A percentile compares a stretch with the other conserved stretches of the same genome.
Evolutionary conservation across 768 basidiomycete genomes (phyloP).

Genomic region (Pisolithus albus): DNA sequence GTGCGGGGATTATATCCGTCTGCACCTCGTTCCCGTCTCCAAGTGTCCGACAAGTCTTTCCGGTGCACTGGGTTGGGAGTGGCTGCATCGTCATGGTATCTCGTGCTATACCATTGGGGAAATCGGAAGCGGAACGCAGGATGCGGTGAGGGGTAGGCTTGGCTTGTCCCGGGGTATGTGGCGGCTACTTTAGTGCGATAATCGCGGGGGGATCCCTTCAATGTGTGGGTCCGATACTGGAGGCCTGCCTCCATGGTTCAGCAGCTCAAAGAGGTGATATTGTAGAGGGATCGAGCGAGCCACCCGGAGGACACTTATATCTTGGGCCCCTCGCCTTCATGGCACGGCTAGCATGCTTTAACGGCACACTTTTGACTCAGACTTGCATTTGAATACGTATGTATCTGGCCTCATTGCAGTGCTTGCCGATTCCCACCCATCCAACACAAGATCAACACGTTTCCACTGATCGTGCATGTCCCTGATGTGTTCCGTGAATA

Average conservation of each 20-base stretch:
- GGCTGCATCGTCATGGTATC: constrained; percentile 12
- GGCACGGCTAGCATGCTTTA: constrained; percentile 27
- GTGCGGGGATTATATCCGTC: constrained; percentile 36
- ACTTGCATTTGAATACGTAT: constrained; percentile 15
- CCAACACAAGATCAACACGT: constrained; percentile 22
- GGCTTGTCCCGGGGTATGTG: constrained; percentile 19
- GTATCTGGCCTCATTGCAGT: constrained; percentile 24
- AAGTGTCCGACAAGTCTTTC: constrained; percentile 27
- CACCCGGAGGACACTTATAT: constrained; percentile 21
- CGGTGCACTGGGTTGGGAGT: constrained; percentile 15
- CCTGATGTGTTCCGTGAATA: neutral
- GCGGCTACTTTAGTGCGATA: constrained; percentile 9
- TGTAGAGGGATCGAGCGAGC: constrained; percentile 5
- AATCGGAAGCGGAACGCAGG: constrained; percentile 14
- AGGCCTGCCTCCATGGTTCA: constrained; percentile 24
- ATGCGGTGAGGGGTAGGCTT: constrained; percentile 6
- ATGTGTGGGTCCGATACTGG: constrained; percentile 22
- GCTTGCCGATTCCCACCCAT: constrained; percentile 4
- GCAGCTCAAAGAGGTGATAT: constrained; percentile 8
- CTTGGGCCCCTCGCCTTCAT: constrained; percentile 22
- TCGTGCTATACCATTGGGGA: constrained; percentile 15
- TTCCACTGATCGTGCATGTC: constrained; percentile 5
- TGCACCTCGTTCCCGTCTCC: constrained; percentile 49
- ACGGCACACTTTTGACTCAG: constrained; percentile 8
- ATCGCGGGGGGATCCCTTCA: constrained; percentile 15